Base-by-base conservation (phyloP, 352 stramenopile genomes). In the Globisporangium viniferum region DNA sequence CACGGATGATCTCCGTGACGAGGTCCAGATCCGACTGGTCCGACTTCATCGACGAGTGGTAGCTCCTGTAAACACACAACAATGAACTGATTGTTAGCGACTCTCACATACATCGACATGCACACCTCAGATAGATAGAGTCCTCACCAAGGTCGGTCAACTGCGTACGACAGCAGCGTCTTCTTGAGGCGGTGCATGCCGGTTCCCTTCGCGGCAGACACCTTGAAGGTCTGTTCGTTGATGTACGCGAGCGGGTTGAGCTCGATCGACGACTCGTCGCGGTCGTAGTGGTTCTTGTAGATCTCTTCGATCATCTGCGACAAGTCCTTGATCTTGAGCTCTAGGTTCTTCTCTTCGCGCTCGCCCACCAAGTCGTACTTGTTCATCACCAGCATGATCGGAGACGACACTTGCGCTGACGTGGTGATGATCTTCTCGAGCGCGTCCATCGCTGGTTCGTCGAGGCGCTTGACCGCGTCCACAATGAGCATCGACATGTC, bases 371-470 rank as follows among this genome's bases (percentile, higher is more conserved):
- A 76, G 31, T 94, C 82, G 62, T 72, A 85, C 79, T 95, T 95
- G 76, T 95, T 95, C 82, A 95, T 89, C 49, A 95, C 84, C 44
- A 95, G 83, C 82, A 93, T 91, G 18, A 90, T 89, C 20, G 88
- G 88, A 20, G 86, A 91, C 27, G 75, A 75, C 20, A 92, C 80
- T 46, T 92, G 81, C 24, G 88, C 88, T 12, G 86, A 94, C 44
- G 84, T 88, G 10, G 78, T 92, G 62, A 93, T 74, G 54, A 94
- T 84, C 72, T 94, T 93, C 62, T 88, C 76, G 48, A 95, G 69
- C 27, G 88, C 86, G 27, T 94, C 78, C 49, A 95, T 66, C n/a
- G 88, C 84, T 20, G 83, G 64, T 2, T 94, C 84, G 59, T 95
- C 88, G 3, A 95, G 73, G 10, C 88, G 83, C 71, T 95, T 95